These are phyloP conservation scores for Chrysoporthe deuterocubensis DNA, from an alignment of 2,329 filamentous ascomycete genomes.

Conservation along the genomic window DNA sequence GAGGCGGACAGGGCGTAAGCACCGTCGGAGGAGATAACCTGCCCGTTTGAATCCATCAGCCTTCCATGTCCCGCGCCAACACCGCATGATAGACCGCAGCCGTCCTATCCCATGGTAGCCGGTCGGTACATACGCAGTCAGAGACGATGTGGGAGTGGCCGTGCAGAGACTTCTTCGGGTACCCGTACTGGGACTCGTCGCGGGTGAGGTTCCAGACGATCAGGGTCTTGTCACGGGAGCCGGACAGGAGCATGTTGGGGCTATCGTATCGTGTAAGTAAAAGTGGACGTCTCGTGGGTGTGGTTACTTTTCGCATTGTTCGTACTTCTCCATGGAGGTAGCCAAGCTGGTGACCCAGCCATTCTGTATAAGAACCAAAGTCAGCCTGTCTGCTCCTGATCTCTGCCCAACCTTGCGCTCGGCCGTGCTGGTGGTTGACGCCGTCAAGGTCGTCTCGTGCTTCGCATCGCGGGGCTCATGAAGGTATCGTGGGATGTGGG, in stretches of 20 bases:
- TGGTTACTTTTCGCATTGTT: conserved; percentile 29
- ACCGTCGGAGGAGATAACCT: conserved; percentile 99
- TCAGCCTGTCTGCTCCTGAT: conserved; percentile 32
- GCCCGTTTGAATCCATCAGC: conserved; percentile 43
- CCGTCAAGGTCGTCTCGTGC: conserved; percentile 16
- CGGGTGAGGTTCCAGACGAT: conserved; percentile 99
- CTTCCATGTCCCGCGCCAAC: conserved; percentile 30
- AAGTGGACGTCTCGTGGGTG: conserved; percentile 29
- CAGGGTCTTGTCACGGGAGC: conserved; percentile 95
- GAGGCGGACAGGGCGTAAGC: conserved; percentile 98
- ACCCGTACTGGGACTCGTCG: conserved; percentile 97
- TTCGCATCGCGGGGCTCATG: conserved; percentile 30
- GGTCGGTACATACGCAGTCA: conserved; percentile 83
- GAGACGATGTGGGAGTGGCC: conserved; percentile 99
- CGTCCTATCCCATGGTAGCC: conserved; percentile 4
- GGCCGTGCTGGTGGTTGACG: conserved; percentile 14
- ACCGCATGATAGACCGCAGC: conserved; percentile 13
- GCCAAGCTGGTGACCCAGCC: conserved; percentile 99
- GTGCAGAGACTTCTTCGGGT: conserved; percentile 98
- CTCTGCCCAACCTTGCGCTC: neutral
- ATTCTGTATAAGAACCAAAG: conserved; percentile 56
- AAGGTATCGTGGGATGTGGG: conserved; percentile 34
- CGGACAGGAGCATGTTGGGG: conserved; percentile 99
- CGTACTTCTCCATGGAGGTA: conserved; percentile 98
- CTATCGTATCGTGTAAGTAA: conserved; percentile 47